These are phyloP conservation scores for Apiotrichum montevideense DNA, from an alignment of 1,284 basidiomycete species.

Conservation along the genomic window DNA sequence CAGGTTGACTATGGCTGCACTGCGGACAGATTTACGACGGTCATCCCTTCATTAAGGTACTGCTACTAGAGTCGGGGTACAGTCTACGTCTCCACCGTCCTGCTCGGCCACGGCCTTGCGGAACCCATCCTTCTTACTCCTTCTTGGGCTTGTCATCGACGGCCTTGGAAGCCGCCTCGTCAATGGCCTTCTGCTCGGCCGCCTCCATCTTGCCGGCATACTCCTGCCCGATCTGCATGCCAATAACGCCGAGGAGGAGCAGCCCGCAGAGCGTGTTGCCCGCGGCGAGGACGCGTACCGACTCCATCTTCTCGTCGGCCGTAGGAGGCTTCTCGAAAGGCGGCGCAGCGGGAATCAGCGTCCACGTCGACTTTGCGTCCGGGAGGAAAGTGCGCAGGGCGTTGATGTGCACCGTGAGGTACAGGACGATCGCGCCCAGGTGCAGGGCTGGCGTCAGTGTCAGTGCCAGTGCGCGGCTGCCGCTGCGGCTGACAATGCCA, in stretches of 20 bases:
- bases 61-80: no score
- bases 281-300: constrained; percentile 70
- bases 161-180: constrained; percentile 29
- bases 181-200: constrained; percentile 54
- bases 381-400: constrained; percentile 58
- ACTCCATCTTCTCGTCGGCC: constrained; percentile 61
- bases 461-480: no score
- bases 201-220: constrained; percentile 66
- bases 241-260: constrained; percentile 50
- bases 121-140: constrained; percentile 11
- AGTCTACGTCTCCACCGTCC: no score
- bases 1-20: no score
- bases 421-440: constrained; percentile 67
- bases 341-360: constrained; percentile 49
- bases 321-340: constrained; percentile 54
- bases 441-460: constrained; percentile 55
- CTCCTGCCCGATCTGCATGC: constrained; percentile 70
- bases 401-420: constrained; percentile 71
- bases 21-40: no score
- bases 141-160: constrained; percentile 29
- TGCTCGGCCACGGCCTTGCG: no score
- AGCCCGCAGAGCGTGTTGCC: constrained; percentile 75
- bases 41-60: no score
- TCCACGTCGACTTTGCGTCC: constrained; percentile 37
- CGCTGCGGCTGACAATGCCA: no score